Conservation (phyloP, 2,329 filamentous ascomycete genomes). For the Penicillium sp. region DNA sequence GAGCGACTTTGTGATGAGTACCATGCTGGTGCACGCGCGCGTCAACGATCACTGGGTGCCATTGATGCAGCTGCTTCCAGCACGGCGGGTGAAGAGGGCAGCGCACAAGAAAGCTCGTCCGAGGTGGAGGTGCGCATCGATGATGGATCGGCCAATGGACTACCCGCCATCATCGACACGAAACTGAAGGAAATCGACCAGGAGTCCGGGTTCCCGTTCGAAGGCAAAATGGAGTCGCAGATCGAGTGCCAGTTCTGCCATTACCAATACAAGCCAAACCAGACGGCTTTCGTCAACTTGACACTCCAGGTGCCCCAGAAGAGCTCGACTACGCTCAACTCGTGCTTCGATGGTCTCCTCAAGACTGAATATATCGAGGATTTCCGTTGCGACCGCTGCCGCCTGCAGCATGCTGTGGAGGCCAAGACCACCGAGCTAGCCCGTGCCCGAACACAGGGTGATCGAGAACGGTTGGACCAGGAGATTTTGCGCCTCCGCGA, state of each 20-base stretch:
- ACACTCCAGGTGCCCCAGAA: slow-evolving; percentile 88
- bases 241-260: slow-evolving; percentile 88
- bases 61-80: slow-evolving; percentile 21
- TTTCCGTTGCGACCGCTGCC: slow-evolving; percentile 91
- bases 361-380: slow-evolving; percentile 96
- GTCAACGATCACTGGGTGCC: slow-evolving; percentile 43
- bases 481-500: slow-evolving; percentile 64
- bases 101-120: slow-evolving; percentile 22
- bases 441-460: slow-evolving; percentile 53
- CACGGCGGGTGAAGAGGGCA: slow-evolving; percentile 6
- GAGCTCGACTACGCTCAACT: slow-evolving; percentile 73
- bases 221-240: slow-evolving; percentile 89
- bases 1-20: slow-evolving; percentile 94
- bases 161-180: slow-evolving; percentile 37
- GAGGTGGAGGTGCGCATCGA: slow-evolving; percentile 38
- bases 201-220: slow-evolving; percentile 73
- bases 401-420: slow-evolving; percentile 74
- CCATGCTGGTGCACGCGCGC: slow-evolving; percentile 74
- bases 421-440: slow-evolving; percentile 60
- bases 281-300: slow-evolving; percentile 84
- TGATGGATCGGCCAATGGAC: slow-evolving; percentile 31
- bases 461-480: slow-evolving; percentile 51
- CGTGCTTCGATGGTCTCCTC: slow-evolving; percentile 89
- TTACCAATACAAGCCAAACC: slow-evolving; percentile 80
- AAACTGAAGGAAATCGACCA: slow-evolving; percentile 39